Evolutionary conservation across 1,139 yeast species (phyloP), one percentile per base, ranked within the genome.

Genomic region (Saccharomyces hybrid): DNA sequence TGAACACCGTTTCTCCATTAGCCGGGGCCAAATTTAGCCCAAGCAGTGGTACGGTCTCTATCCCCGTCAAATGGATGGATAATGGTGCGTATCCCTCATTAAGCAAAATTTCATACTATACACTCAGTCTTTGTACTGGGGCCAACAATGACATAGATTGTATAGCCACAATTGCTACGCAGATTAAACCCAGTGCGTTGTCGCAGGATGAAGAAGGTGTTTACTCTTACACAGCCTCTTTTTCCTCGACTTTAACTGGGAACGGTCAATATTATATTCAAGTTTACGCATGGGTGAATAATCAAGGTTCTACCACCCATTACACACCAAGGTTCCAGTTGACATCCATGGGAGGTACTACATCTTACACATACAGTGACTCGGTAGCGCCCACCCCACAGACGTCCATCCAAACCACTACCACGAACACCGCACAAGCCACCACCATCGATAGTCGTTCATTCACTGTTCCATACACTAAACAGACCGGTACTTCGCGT

Each of bases 251-350:
- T 16, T 65, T 64, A 12, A 86, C 81, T 41, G 80, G 81, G 4
- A 73, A 78, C 65, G 97, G 97, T 27, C 73, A 73, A 57, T 90
- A 79, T 69, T 89, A 73, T 68, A 72, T 90, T 61, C 97, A 90
- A 71, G 68, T 90, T 46, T 81, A 76, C 61, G 76, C 82, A 0
- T 54, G 58, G 9, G 70, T 79, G 2, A 57, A 62, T 21, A 53
- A 48, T 34, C 58, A 64, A 8, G 85, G 84, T 14, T 71, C 71
- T 62, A 76, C 91, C n/a, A 83, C 81, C 61, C 88, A 84, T 65
- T 90, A 90, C 70, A 71, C 95, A 1, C 76, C 79, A 41, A 76
- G 96, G 64, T 86, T 90, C 71, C 60, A 70, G 48, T 74, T 90
- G 59, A 70, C 76, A 0, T 90, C 84, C 12, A 87, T 90, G 95